These are phyloP conservation scores for Debaryomyces udenii DNA, from an alignment of 1,139 yeast genomes.

Conservation along the genomic window DNA sequence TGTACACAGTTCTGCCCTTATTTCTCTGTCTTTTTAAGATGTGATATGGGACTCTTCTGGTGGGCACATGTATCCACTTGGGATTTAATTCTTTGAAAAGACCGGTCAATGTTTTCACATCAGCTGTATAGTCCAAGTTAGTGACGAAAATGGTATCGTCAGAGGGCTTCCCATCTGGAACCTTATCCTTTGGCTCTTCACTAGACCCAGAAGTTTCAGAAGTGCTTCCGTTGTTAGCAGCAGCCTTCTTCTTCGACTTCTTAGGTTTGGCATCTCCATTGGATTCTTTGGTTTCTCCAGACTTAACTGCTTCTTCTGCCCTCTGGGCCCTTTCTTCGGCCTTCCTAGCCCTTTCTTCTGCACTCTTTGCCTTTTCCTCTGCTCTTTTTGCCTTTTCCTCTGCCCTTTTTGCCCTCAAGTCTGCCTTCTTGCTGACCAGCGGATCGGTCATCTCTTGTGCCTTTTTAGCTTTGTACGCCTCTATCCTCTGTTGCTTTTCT, in stretches of 20 bases:
- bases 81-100: slow-evolving; percentile 53
- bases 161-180: slow-evolving; percentile 59
- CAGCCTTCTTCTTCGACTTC: slow-evolving; percentile 11
- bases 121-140: slow-evolving; percentile 55
- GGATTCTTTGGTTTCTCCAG: slow-evolving; percentile 13
- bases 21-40: slow-evolving; percentile 43
- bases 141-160: slow-evolving; percentile 59
- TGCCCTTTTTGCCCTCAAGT: slow-evolving; percentile 17
- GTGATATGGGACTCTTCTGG: slow-evolving; percentile 45
- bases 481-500: slow-evolving; percentile 43
- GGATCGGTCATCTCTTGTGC: slow-evolving; percentile 21
- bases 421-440: slow-evolving; percentile 25
- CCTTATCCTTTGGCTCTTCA: slow-evolving; percentile 21
- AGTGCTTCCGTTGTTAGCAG: slow-evolving; percentile 13
- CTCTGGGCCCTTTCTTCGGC: slow-evolving; percentile 13
- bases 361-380: slow-evolving; percentile 24
- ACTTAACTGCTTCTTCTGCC: slow-evolving; percentile 18
- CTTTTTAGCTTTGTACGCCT: slow-evolving; percentile 40
- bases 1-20: slow-evolving; percentile 46
- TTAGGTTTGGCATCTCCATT: slow-evolving; percentile 15
- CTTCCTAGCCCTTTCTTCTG: slow-evolving; percentile 24
- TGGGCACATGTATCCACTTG: slow-evolving; percentile 60
- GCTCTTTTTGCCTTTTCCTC: slow-evolving; percentile 13
- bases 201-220: slow-evolving; percentile 14
- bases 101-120: slow-evolving; percentile 44